Base-by-base conservation (phyloP, 179 eudicot species). In the Patellifolia procumbens region DNA sequence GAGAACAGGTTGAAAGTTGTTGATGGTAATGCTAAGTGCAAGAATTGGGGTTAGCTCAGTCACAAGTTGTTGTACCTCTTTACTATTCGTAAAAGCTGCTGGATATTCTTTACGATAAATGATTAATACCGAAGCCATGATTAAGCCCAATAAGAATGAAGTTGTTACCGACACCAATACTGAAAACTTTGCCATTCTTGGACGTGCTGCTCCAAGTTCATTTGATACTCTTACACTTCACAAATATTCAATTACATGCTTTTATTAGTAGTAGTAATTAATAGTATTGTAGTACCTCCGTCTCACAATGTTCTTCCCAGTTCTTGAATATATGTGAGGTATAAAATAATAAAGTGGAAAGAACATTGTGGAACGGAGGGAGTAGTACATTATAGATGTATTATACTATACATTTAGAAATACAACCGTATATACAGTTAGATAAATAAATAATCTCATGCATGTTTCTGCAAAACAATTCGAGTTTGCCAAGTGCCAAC, bases 141-240 rank as follows among this genome's bases (percentile, higher is more conserved):
- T 3, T 28, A 82, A 52, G 13, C 89, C 87, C 22, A 85, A 2
- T 0, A 77, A 5, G 49, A 85, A 80, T 7, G 89, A 83, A 1
- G 72, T 45, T 7, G 74, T 17, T 6, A 81, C 78, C 1, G 83
- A 85, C 59, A 86, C 85, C 45, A 79, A 73, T 0, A 88, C 89
- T 3, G 89, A 76, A 68, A 86, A 85, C 65, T 83, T 86, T 3
- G 91, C 91, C 13, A 80, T 68, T 75, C 87, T 82, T 6, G 91
- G 87, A 66, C 79, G 88, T n/a, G 76, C 83, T 51, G 87, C 87
- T 17, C 91, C 91, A 32, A 88, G 70, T 71, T 88, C 91, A 67
- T 88, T 88, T 0, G 88, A 83, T 13, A 87, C 88, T 70, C 90
- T 78, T 28, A 87, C 90, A 65, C 89, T 86, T 59, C 29, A 63